Percentiles rank a stretch among this genome's conserved stretches.
phyloP scores from a whole-genome alignment of 192 early-diverging fungal species.

The Diversispora epigaea region DNA sequence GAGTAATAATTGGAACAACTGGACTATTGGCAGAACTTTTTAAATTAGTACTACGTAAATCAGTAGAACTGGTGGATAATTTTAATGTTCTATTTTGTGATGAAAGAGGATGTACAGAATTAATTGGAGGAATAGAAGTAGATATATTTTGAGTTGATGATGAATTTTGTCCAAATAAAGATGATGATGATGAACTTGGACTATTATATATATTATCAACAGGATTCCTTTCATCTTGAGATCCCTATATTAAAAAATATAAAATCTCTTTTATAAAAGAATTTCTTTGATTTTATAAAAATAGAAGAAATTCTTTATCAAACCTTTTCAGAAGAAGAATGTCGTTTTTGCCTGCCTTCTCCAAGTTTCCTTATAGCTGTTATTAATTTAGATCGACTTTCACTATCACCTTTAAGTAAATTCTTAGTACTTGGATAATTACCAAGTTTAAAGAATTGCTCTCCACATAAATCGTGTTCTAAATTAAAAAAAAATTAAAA shows the following conservation, averaged over 20 bases:
- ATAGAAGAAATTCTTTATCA: not conserved
- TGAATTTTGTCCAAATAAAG: constrained; percentile 7
- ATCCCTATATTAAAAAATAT: not conserved
- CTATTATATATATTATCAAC: not conserved
- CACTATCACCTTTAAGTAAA: not conserved
- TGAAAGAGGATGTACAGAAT: not conserved
- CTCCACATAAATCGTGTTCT: constrained; percentile 6
- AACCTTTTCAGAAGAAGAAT: constrained; percentile 8
- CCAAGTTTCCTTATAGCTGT: constrained; percentile 23
- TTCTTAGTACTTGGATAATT: not conserved
- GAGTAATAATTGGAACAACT: not conserved
- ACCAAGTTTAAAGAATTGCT: constrained; percentile 10
- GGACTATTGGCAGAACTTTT: not conserved
- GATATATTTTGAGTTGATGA: constrained; percentile 1
- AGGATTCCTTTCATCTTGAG: too few relatives aligned
- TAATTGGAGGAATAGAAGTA: not conserved
- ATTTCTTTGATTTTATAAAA: too few relatives aligned
- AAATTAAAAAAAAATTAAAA: not conserved
- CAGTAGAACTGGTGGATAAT: not conserved
- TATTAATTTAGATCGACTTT: constrained; percentile 6
- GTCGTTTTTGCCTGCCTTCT: constrained; percentile 5
- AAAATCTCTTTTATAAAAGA: too few relatives aligned
- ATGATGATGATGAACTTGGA: not conserved
- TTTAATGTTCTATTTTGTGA: not conserved
- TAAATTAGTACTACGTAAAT: not conserved